Evolutionary conservation across 371 early-diverging fungal species (phyloP).

Genomic region (Lichtheimia ornata): DNA sequence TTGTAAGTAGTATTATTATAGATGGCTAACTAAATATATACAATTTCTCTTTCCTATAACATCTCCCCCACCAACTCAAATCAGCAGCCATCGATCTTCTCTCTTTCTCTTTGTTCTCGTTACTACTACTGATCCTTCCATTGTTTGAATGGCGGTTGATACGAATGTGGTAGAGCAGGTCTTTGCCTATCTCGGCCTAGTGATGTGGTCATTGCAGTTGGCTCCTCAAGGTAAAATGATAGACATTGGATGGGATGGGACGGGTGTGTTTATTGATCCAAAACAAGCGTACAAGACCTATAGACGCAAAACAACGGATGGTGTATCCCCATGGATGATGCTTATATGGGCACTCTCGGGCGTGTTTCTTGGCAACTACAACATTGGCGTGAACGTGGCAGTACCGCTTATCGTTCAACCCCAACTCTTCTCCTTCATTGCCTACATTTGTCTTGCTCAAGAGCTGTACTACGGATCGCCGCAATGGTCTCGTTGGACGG

Average conservation of each 20-base stretch:
- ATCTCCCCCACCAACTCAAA: too few relatives aligned
- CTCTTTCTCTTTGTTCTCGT: too few relatives aligned
- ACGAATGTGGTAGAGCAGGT: slow-evolving; percentile 37
- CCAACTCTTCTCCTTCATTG: slow-evolving; percentile 48
- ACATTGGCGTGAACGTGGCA: slow-evolving; percentile 46
- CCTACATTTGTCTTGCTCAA: slow-evolving; percentile 45
- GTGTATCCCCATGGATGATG: slow-evolving; percentile 52
- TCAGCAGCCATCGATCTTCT: too few relatives aligned
- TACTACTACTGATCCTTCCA: too few relatives aligned
- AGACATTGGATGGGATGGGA: too few relatives aligned
- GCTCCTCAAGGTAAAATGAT: slow-evolving; percentile 50
- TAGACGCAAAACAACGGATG: slow-evolving; percentile 39
- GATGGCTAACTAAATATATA: too few relatives aligned
- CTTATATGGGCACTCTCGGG: slow-evolving; percentile 50
- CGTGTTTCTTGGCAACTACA: slow-evolving; percentile 49
- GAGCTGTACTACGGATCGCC: slow-evolving; percentile 41
- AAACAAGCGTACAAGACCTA: slow-evolving; percentile 35
- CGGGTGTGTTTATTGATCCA: background rate
- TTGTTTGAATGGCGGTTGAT: too few relatives aligned
- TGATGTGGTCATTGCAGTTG: slow-evolving; percentile 64
- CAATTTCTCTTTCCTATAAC: too few relatives aligned
- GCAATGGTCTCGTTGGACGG: slow-evolving; percentile 18
- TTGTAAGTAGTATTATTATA: too few relatives aligned
- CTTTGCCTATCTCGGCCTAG: slow-evolving; percentile 55
- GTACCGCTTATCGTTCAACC: slow-evolving; percentile 60